phyloP scores from a whole-genome alignment of 306 rosid species.

The Casuarina glauca region DNA sequence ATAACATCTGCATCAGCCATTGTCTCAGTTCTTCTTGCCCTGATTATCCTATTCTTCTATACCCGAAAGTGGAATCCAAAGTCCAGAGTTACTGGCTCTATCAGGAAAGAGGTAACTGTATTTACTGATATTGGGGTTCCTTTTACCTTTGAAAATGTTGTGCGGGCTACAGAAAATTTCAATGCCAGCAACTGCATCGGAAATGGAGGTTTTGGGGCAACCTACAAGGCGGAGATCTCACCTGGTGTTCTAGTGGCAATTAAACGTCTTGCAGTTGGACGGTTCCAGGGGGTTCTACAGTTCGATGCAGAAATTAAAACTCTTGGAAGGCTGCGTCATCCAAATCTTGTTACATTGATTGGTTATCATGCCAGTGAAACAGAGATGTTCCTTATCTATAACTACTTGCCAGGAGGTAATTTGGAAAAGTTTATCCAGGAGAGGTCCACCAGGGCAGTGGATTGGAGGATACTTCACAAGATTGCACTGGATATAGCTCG shows the following conservation, averaged over 20 bases:
- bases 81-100: slow-evolving; percentile 61
- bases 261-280: slow-evolving; percentile 86
- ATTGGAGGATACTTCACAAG: slow-evolving; percentile 93
- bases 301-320: slow-evolving; percentile 86
- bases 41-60: slow-evolving; percentile 63
- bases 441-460: slow-evolving; percentile 81
- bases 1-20: slow-evolving; percentile 94
- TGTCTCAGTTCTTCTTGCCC: slow-evolving; percentile 77
- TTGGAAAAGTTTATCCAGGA: slow-evolving; percentile 89
- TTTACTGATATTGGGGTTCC: slow-evolving; percentile 76
- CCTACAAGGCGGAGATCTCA: slow-evolving; percentile 84
- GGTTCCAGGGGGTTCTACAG: slow-evolving; percentile 89
- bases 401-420: slow-evolving; percentile 87
- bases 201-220: slow-evolving; percentile 95
- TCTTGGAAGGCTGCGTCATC: slow-evolving; percentile 87
- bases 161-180: slow-evolving; percentile 73
- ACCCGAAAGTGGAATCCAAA: slow-evolving; percentile 80
- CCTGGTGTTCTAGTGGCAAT: slow-evolving; percentile 68
- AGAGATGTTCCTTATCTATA: slow-evolving; percentile 87
- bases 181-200: slow-evolving; percentile 88
- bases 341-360: slow-evolving; percentile 78
- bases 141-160: slow-evolving; percentile 76
- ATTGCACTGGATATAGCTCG: slow-evolving; percentile 90
- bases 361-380: slow-evolving; percentile 94
- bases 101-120: slow-evolving; percentile 73